Conservation (phyloP, 192 early-diverging fungal genomes). For the Phycomyces blakesleeanus region DNA sequence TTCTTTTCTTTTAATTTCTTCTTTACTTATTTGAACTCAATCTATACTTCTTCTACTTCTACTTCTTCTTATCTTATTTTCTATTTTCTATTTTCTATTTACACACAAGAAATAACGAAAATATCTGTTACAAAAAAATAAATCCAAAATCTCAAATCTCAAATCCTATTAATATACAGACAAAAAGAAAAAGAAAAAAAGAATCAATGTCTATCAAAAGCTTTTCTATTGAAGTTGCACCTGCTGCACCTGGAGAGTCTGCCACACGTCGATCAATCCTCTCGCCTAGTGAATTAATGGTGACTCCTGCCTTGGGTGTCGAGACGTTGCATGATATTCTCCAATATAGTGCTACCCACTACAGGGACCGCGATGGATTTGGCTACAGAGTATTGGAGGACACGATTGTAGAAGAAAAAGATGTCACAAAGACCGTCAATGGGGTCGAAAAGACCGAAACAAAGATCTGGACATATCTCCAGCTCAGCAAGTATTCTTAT, state of each 20-base stretch:
- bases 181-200: conserved; percentile 1
- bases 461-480: conserved; percentile 80
- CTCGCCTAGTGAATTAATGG: conserved; percentile 44
- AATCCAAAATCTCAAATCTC: too few species aligned
- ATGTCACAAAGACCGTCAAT: conserved; percentile 53
- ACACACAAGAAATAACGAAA: not conserved
- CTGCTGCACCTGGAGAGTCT: conserved; percentile 31
- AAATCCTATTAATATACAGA: too few species aligned
- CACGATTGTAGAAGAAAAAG: conserved; percentile 71
- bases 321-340: conserved; percentile 71
- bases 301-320: conserved; percentile 42
- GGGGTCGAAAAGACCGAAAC: conserved; percentile 57
- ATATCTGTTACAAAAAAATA: too few species aligned
- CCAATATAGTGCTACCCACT: conserved; percentile 48
- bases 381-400: conserved; percentile 66
- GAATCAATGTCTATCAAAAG: conserved; percentile 16
- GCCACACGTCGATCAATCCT: conserved; percentile 45
- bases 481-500: conserved; percentile 74
- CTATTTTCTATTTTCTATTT: not conserved
- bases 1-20: too few species aligned
- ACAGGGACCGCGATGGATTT: conserved; percentile 58
- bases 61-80: too few species aligned
- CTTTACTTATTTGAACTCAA: too few species aligned
- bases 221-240: conserved; percentile 23
- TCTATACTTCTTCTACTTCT: too few species aligned